Percentiles rank a stretch among this genome's conserved stretches.
Conservation (phyloP, 352 stramenopile genomes). For the Pythium brassicae region DNA sequence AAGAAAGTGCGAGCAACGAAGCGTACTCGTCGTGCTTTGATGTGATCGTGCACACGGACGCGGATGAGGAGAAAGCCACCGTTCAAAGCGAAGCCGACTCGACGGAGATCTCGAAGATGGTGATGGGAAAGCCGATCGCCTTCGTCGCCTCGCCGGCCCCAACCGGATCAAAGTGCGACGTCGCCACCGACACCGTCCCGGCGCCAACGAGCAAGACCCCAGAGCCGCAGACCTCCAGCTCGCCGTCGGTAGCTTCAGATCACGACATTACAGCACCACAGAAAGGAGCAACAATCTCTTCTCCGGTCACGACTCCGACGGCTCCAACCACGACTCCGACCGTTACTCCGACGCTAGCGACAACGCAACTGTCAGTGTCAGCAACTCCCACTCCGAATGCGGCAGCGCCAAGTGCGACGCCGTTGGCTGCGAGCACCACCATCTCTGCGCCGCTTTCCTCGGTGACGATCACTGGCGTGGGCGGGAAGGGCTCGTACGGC, state of each 20-base stretch:
- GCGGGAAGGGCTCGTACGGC: slow-evolving; percentile 24
- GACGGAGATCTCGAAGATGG: not conserved
- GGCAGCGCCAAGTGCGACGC: slow-evolving; percentile 1
- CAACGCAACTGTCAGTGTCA: not conserved
- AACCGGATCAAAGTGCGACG: not conserved
- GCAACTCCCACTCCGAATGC: not conserved
- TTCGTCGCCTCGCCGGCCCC: not conserved
- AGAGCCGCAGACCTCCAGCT: not conserved
- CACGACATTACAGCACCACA: too few species aligned
- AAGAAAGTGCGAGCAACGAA: not conserved
- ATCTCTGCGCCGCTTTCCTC: slow-evolving; percentile 3
- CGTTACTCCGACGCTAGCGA: not conserved
- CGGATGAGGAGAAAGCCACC: slow-evolving; percentile 20
- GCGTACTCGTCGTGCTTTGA: slow-evolving; percentile 65
- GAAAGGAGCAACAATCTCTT: too few species aligned
- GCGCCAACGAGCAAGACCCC: not conserved
- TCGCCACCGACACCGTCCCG: not conserved
- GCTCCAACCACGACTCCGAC: not conserved
- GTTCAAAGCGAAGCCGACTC: not conserved
- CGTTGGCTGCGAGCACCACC: slow-evolving; percentile 1
- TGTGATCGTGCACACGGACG: slow-evolving; percentile 10
- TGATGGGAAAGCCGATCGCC: not conserved
- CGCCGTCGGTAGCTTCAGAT: too few species aligned
- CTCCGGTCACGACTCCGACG: too few species aligned
- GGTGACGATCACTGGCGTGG: slow-evolving; percentile 24